Evolutionary conservation across 129 eudicot genomes (phyloP).

Genomic region (Lactuca sativa): DNA sequence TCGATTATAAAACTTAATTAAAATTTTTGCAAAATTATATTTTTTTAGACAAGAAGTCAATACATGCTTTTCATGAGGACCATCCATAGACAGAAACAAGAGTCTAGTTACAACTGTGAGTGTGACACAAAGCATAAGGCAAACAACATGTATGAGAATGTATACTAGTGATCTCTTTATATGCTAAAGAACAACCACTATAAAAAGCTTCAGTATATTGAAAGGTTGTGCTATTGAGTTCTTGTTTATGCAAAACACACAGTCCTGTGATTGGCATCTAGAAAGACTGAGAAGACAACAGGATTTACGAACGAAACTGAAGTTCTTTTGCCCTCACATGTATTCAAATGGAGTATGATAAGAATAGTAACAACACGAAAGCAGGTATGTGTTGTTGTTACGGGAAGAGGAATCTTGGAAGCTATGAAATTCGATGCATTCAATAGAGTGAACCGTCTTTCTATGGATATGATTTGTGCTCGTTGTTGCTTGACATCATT

Average conservation of each 20-base stretch:
- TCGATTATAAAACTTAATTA: no score
- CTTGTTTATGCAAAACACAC: slow-evolving; percentile 62
- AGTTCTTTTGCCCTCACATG: slow-evolving; percentile 4
- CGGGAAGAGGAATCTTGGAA: background rate
- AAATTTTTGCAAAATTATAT: no score
- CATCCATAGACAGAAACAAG: slow-evolving; percentile 53
- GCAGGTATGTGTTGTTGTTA: slow-evolving; percentile 2
- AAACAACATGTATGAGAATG: slow-evolving; percentile 61
- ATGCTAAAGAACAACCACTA: slow-evolving; percentile 59
- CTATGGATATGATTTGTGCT: background rate
- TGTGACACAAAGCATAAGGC: slow-evolving; percentile 50
- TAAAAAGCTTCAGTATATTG: slow-evolving; percentile 65
- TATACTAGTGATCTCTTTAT: slow-evolving; percentile 49
- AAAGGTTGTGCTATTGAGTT: slow-evolving; percentile 65
- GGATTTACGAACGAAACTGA: slow-evolving; percentile 7
- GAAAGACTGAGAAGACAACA: slow-evolving; percentile 17
- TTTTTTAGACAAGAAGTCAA: no score
- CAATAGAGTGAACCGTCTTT: background rate
- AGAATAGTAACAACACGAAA: background rate
- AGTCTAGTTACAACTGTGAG: slow-evolving; percentile 31
- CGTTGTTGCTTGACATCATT: background rate
- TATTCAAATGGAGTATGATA: background rate
- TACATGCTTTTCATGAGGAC: slow-evolving; percentile 55
- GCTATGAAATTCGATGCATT: slow-evolving; percentile 15
- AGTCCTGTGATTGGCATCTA: slow-evolving; percentile 44